Evolutionary conservation across 108 stramenopile species (phyloP).

Genomic region (Stephanodiscus minutulus): DNA sequence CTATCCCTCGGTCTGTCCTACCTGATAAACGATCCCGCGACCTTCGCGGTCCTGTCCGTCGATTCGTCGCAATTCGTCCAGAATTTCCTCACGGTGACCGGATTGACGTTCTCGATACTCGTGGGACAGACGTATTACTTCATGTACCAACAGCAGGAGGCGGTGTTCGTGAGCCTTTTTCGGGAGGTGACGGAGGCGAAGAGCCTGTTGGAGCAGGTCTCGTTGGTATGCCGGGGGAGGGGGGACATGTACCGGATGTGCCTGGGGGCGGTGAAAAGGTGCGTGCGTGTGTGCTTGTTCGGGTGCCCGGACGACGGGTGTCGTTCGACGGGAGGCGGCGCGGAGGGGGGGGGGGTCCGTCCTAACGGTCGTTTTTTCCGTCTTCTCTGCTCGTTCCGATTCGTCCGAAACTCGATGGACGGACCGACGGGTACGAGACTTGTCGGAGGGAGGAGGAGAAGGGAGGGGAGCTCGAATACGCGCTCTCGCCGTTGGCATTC

Average conservation of each 20-base stretch:
- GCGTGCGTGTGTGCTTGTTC: slow-evolving; percentile 44
- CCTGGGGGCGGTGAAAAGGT: slow-evolving; percentile 45
- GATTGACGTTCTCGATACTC: slow-evolving; percentile 77
- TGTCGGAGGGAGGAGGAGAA: too few species aligned
- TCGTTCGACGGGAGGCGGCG: neutral
- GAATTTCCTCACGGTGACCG: slow-evolving; percentile 78
- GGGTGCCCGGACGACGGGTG: neutral
- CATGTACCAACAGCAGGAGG: slow-evolving; percentile 88
- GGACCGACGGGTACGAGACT: too few species aligned
- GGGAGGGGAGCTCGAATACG: too few species aligned
- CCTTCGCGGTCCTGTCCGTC: slow-evolving; percentile 76
- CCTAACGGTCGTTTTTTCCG: too few species aligned
- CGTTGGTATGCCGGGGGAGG: slow-evolving; percentile 80
- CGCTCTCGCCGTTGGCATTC: too few species aligned
- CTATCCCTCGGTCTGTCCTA: slow-evolving; percentile 56
- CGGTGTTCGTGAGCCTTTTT: slow-evolving; percentile 79
- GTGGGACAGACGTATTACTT: slow-evolving; percentile 91
- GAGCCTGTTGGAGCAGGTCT: slow-evolving; percentile 84
- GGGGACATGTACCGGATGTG: slow-evolving; percentile 69
- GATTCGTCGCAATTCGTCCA: slow-evolving; percentile 88
- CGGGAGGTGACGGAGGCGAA: slow-evolving; percentile 91
- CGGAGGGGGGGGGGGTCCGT: neutral
- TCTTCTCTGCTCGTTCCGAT: too few species aligned
- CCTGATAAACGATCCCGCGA: slow-evolving; percentile 75
- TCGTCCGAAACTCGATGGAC: too few species aligned